These are phyloP conservation scores for Verticillium nonalfalfae DNA, from an alignment of 2,329 filamentous ascomycete species.

Conservation along the genomic window DNA sequence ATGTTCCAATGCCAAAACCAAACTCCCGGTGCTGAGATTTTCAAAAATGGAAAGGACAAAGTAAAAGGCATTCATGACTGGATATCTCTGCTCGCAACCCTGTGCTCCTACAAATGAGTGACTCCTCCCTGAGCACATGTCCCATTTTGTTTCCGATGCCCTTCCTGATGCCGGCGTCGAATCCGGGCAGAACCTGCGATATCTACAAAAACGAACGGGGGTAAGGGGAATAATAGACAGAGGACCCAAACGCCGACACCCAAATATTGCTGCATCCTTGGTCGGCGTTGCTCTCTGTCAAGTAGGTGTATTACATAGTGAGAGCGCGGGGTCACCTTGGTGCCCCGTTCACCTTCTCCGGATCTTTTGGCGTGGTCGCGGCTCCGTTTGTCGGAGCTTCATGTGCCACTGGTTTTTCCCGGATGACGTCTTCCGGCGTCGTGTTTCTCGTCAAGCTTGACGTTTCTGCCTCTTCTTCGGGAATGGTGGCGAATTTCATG, in stretches of 20 bases:
- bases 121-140: not conserved
- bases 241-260: not conserved
- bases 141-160: not conserved
- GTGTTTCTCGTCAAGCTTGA: slow-evolving; percentile 24
- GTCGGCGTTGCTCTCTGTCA: not conserved
- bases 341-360: not conserved
- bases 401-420: not conserved
- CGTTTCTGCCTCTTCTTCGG: slow-evolving; percentile 62
- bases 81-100: not conserved
- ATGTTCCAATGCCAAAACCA: not conserved
- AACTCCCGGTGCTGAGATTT: not conserved
- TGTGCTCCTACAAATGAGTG: not conserved
- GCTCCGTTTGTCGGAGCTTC: slow-evolving; percentile 12
- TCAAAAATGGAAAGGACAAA: not conserved
- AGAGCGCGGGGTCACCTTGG: not conserved
- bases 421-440: slow-evolving; percentile 13
- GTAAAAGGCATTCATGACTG: not conserved
- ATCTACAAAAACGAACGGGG: not conserved
- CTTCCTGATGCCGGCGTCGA: not conserved
- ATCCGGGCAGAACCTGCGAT: not conserved
- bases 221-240: not conserved
- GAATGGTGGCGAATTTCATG: slow-evolving; percentile 76
- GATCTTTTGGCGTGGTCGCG: not conserved
- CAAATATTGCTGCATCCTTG: not conserved
- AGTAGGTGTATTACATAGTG: not conserved